These are phyloP conservation scores for Plasmodium reichenowi DNA, from an alignment of 169 alveolate genomes.

Conservation along the genomic window DNA sequence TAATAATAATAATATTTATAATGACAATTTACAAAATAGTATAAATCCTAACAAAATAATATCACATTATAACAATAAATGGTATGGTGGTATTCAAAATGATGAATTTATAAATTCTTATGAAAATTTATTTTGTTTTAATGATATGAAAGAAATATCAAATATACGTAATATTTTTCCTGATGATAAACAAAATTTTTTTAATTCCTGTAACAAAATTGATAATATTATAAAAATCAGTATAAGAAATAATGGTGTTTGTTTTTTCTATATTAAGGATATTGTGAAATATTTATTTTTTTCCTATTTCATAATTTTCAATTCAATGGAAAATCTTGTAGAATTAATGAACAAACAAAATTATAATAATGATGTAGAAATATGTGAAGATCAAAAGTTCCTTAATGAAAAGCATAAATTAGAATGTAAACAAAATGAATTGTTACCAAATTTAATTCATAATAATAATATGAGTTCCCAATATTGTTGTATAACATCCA, in stretches of 20 bases:
- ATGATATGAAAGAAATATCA: slow-evolving; percentile 60
- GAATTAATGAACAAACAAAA: slow-evolving; percentile 22
- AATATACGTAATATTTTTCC: slow-evolving; percentile 68
- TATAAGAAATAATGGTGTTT: slow-evolving; percentile 70
- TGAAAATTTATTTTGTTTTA: slow-evolving; percentile 18
- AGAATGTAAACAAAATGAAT: no score
- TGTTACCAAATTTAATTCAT: no score
- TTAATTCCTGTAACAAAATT: slow-evolving; percentile 76
- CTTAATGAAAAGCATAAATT: no score
- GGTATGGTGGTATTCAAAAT: neutral
- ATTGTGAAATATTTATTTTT: slow-evolving; percentile 55
- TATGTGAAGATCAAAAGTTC: no score
- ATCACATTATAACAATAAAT: neutral
- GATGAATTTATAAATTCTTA: neutral
- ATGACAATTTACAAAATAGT: neutral
- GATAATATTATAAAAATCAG: slow-evolving; percentile 75
- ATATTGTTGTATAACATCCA: no score
- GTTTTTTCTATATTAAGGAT: slow-evolving; percentile 69
- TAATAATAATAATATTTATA: neutral
- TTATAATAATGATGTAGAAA: neutral
- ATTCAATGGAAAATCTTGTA: slow-evolving; percentile 56
- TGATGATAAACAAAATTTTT: slow-evolving; percentile 23
- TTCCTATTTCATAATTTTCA: slow-evolving; percentile 70
- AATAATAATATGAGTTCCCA: no score
- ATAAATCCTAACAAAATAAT: neutral